Percentiles rank a stretch among this genome's conserved stretches.
Evolutionary conservation across 257 asterid genomes (phyloP).

Genomic region (Nicotiana paniculata): DNA sequence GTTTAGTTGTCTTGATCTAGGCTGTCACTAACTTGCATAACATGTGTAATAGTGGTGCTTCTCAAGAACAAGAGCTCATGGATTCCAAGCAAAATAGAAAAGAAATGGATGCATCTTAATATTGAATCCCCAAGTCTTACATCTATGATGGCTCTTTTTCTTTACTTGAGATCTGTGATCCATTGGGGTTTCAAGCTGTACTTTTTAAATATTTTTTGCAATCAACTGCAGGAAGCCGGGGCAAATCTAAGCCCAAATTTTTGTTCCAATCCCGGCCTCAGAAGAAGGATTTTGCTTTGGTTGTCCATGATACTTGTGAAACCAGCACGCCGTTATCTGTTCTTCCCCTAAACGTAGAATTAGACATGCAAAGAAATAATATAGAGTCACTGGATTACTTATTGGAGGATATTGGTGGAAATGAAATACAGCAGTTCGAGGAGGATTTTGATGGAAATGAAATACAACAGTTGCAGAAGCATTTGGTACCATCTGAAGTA

Average conservation of each 20-base stretch:
- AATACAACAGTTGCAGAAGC: too few relatives aligned
- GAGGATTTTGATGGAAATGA: not conserved
- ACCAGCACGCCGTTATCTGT: conserved; percentile 19
- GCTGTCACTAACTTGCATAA: not conserved
- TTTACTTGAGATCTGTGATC: not conserved
- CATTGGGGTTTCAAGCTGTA: not conserved
- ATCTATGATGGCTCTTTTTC: not conserved
- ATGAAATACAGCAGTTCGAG: too few relatives aligned
- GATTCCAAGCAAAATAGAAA: not conserved
- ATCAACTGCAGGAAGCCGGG: conserved; percentile 37
- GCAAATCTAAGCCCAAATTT: conserved; percentile 44
- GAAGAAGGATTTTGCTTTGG: conserved; percentile 28
- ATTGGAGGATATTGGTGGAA: conserved; percentile 12
- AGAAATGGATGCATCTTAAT: not conserved
- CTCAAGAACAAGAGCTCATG: not conserved
- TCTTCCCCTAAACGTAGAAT: conserved; percentile 22
- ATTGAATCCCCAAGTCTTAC: not conserved
- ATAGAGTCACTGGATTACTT: conserved; percentile 18
- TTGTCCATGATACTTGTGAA: conserved; percentile 25
- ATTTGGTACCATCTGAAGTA: conserved; percentile 28
- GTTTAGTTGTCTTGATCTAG: not conserved
- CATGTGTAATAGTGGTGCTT: not conserved
- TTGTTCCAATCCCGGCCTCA: conserved; percentile 35
- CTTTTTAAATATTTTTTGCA: not conserved
- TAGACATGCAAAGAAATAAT: conserved; percentile 23